phyloP scores from a whole-genome alignment of 2,329 filamentous ascomycete species.

The Fusarium sp. region DNA sequence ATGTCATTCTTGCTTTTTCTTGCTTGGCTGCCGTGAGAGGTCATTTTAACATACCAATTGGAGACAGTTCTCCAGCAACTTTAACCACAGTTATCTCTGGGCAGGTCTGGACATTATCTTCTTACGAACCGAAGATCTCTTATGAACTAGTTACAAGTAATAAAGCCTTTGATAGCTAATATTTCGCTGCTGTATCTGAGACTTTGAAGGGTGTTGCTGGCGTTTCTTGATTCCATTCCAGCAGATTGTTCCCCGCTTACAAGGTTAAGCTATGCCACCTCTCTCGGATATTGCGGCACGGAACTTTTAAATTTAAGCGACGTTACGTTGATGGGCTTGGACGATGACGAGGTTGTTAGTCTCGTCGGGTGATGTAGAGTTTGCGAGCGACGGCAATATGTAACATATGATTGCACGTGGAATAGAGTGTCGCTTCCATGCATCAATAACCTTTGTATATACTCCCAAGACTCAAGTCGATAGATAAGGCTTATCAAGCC shows the following conservation, averaged over 20 bases:
- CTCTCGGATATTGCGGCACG: background rate
- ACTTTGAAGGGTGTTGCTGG: background rate
- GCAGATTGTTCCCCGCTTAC: background rate
- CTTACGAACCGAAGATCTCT: too few species aligned
- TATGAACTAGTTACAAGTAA: rapidly evolving
- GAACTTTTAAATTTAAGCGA: background rate
- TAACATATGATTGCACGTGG: too few species aligned
- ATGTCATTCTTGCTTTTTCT: background rate
- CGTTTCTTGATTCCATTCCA: too few species aligned
- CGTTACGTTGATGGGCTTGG: background rate
- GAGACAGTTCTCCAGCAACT: too few species aligned
- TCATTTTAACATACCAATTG: too few species aligned
- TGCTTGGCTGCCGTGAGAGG: background rate
- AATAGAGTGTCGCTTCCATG: background rate
- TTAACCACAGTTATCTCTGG: background rate
- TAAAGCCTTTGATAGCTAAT: rapidly evolving
- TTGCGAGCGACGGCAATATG: background rate
- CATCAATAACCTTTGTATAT: too few species aligned
- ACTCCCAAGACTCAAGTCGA: background rate
- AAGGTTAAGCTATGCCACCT: too few species aligned
- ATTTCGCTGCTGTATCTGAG: too few species aligned
- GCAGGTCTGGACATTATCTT: background rate
- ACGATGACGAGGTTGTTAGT: rapidly evolving
- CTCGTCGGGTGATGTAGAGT: too few species aligned
- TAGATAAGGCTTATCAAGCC: background rate